These are phyloP conservation scores for Lophium mytilinum DNA, from an alignment of 495 filamentous ascomycete species.

Conservation along the genomic window DNA sequence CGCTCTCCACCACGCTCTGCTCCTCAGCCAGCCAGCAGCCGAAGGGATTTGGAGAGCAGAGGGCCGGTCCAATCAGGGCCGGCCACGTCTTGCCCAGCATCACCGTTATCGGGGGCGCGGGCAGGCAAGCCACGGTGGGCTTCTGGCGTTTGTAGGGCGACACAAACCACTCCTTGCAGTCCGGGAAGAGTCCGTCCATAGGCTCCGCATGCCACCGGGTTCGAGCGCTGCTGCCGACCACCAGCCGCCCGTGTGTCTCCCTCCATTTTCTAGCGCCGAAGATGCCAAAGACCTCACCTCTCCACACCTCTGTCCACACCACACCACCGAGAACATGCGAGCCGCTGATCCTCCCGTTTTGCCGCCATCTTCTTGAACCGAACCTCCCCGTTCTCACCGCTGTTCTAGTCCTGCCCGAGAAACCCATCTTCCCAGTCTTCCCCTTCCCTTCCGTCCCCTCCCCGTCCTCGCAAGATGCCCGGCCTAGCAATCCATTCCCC, in stretches of 20 bases:
- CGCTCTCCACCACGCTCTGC: neutral
- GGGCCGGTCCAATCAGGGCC: conserved; percentile 14
- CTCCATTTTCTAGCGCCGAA: conserved; percentile 16
- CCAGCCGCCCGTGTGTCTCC: neutral
- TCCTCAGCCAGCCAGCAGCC: neutral
- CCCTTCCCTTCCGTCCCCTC: conserved; percentile 7
- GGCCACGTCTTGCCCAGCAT: conserved; percentile 19
- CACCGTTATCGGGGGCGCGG: conserved; percentile 21
- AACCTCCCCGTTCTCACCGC: conserved; percentile 14
- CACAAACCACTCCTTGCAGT: conserved; percentile 25
- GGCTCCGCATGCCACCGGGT: conserved; percentile 4
- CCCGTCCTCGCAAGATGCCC: conserved; percentile 8
- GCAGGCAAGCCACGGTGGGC: conserved; percentile 14
- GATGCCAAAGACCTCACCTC: neutral
- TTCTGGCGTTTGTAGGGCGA: conserved; percentile 18
- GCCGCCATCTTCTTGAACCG: neutral
- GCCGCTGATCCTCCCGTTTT: conserved; percentile 4
- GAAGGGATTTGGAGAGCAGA: conserved; percentile 18
- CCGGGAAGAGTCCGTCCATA: too few relatives aligned
- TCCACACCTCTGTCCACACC: neutral
- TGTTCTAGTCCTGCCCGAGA: conserved; percentile 18
- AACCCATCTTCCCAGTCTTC: neutral
- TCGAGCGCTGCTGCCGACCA: neutral
- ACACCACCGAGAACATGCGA: neutral
- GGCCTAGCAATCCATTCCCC: conserved; percentile 16